Evolutionary conservation across 1,139 yeast genomes (phyloP), one percentile per base, ranked within the genome.

Genomic region (Candida pseudoviswanathii): DNA sequence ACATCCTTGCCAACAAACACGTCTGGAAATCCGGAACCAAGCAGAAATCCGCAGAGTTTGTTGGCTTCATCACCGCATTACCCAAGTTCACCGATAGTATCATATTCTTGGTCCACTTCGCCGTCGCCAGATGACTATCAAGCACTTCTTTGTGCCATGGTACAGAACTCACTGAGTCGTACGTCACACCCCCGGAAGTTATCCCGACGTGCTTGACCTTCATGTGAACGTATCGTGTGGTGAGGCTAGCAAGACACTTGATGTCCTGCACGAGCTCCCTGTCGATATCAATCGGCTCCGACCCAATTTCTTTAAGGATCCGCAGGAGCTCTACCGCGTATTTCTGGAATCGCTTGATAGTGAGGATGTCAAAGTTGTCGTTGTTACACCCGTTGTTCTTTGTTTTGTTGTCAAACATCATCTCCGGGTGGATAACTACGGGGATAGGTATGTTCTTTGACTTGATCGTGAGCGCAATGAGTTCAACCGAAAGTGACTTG

Each of bases 1-100:
- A 73, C 7, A 72, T 41, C 41, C 79, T 56, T 2, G 75, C 64
- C 52, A 71, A 48, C 33, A 65, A 60, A 52, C 78, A 73, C 7
- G 58, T 53, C 56, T 74, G 78, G 55, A 73, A 74, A 44, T 69
- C 75, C 0, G 79, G 79, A 3, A 71, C 63, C 24, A 74, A 58
- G 42, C 71, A 66, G 45, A 69, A 66, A n/a, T 66, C 66, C 21
- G 56, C 52, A 30, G 55, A 47, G 6, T 47, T 51, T 5, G 48
- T 48, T 10, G 55, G 55, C 29, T 47, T 51, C 29, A 44, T 38
- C 32, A 51, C 37, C 5, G 54, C 51, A 40, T 54, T 52, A 9
- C 56, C 54, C 22, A 60, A 46, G 45, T 60, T 57, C 1, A 59
- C 33, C 4, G 47, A 45, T 3, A 60, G n/a, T 2, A 37, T 38